Base-by-base conservation (phyloP, 139 green algal genomes). In the Chlamydomonas asymmetrica region DNA sequence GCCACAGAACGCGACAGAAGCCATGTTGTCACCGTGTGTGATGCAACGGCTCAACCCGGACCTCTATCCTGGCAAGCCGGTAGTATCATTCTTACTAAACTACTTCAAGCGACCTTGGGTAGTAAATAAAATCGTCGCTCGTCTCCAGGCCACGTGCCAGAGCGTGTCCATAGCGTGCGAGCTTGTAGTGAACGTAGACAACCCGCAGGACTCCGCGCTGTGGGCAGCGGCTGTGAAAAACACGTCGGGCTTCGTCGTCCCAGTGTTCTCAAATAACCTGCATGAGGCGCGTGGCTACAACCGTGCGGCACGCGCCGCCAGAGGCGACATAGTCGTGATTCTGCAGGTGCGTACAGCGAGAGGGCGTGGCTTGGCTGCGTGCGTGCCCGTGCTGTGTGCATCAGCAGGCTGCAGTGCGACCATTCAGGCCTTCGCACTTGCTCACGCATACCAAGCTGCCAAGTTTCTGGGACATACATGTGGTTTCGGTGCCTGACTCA, bases 221-320 rank as follows among this genome's bases (percentile, higher is more conserved):
- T 82, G 76, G 76, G 63, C 63, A 6, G 40, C 7, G 2, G 38
- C 63, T 10, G 50, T 62, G 25, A 4, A 34, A 16, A 18, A 43
- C 27, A 43, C 31, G 0, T 13, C 22, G 1, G 69, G 76, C 62
- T 75, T 78, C 7, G 50, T 82, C 48, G 69, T 78, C 50, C 69
- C 70, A 4, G 37, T 78, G 34, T 78, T 78, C 48, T 57, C 48
- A 22, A 48, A 62, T 38, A 82, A 82, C 48, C 50, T 82, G 63
- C 76, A 82, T 61, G 76, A 82, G 49, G 22, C 52, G 9, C 50
- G 76, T 0, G 76, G 62, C 39, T 82, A 82, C 76, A 78, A 82
- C 70, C 62, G 69, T 4, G 69, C 68, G 25, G 69, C 76, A 27
- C 31, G 20, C 34, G 68, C 54, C 32, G 70, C 69, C 3, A 18